These are phyloP conservation scores for Pichia deserticola DNA, from an alignment of 805 yeast species.

Conservation along the genomic window DNA sequence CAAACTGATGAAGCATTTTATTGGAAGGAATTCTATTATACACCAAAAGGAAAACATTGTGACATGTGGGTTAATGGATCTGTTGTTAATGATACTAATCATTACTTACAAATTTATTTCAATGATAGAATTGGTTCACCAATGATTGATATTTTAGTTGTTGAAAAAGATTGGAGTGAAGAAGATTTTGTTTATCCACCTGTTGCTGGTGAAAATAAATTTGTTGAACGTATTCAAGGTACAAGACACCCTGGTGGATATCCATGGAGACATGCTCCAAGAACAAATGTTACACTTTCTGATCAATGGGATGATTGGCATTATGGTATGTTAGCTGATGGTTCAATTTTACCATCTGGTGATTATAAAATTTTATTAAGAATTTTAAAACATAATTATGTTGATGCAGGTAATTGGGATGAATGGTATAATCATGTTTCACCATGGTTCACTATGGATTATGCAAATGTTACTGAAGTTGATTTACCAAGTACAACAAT, in stretches of 20 bases:
- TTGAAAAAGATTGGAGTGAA: slow-evolving; percentile 7
- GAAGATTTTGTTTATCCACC: slow-evolving; percentile 6
- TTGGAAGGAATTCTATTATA: slow-evolving; percentile 4
- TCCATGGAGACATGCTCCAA: slow-evolving; percentile 2
- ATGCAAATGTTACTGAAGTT: neutral
- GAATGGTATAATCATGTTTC: slow-evolving; percentile 6
- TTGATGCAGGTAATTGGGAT: slow-evolving; percentile 1
- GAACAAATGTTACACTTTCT: slow-evolving; percentile 1
- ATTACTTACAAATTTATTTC: slow-evolving; percentile 4
- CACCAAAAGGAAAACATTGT: neutral
- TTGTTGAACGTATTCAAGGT: slow-evolving; percentile 1
- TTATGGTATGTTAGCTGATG: neutral
- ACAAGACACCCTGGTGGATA: neutral
- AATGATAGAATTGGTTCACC: slow-evolving; percentile 5
- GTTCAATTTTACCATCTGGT: slow-evolving; percentile 1
- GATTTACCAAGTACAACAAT: neutral
- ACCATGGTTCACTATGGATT: slow-evolving; percentile 4
- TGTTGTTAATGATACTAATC: slow-evolving; percentile 1
- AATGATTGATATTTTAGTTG: slow-evolving; percentile 5
- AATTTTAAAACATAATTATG: slow-evolving; percentile 2
- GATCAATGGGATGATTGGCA: slow-evolving; percentile 9
- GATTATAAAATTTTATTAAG: slow-evolving; percentile 6
- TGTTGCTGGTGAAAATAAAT: slow-evolving; percentile 1
- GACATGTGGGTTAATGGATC: slow-evolving; percentile 5
- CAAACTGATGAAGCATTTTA: slow-evolving; percentile 2